Percentiles rank a stretch among this genome's conserved stretches.
Conservation (phyloP, 2,329 filamentous ascomycete genomes). For the Cryphonectria japonica region DNA sequence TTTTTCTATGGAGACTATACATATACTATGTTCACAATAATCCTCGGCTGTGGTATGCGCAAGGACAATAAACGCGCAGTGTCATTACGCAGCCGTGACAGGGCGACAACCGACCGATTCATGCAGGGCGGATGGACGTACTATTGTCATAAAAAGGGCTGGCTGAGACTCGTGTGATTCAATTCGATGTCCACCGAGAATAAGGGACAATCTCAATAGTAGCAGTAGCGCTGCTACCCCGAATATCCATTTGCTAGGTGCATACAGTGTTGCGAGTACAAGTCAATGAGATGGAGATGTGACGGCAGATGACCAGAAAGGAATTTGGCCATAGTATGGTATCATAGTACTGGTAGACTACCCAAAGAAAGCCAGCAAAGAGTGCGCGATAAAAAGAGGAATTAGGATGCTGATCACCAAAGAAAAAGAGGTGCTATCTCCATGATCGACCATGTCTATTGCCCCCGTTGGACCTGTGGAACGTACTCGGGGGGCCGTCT, state of each 20-base stretch:
- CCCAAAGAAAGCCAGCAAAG: background rate
- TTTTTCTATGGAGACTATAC: background rate
- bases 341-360: background rate
- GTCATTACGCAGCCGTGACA: background rate
- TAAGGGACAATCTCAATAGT: background rate
- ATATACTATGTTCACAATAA: no score
- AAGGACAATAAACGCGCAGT: background rate
- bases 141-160: background rate
- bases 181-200: background rate
- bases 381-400: background rate
- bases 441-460: background rate
- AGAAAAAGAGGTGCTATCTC: background rate
- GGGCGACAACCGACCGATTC: background rate
- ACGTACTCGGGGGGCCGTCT: background rate
- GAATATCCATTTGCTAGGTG: background rate
- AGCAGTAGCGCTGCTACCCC: background rate
- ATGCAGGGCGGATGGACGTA: background rate
- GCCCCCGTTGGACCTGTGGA: conserved; percentile 1
- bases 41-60: background rate
- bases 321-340: background rate
- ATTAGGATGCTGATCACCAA: background rate
- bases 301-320: background rate
- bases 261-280: background rate
- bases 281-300: background rate
- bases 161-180: conserved; percentile 1